These are phyloP conservation scores for Ophiobolus disseminans DNA, from an alignment of 2,329 filamentous ascomycete genomes.

Conservation along the genomic window DNA sequence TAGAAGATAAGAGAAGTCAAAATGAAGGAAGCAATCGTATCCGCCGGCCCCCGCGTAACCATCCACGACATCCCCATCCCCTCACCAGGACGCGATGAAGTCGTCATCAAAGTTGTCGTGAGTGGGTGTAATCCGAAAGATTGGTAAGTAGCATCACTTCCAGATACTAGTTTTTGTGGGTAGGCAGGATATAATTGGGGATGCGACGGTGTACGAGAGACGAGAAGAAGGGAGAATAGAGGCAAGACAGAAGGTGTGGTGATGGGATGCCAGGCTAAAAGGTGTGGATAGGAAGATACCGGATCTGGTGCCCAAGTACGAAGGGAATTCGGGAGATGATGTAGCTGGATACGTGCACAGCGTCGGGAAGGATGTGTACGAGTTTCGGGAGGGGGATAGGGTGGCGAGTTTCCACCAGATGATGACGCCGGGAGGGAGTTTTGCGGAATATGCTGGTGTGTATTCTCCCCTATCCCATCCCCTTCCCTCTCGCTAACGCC, in stretches of 20 bases:
- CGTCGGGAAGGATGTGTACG: conserved; percentile 62
- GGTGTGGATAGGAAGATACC: conserved; percentile 44
- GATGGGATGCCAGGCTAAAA: too few relatives aligned
- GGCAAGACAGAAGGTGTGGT: too few relatives aligned
- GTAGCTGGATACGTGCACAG: conserved; percentile 63
- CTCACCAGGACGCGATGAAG: conserved; percentile 39
- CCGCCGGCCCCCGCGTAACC: conserved; percentile 39
- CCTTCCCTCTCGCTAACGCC: too few relatives aligned
- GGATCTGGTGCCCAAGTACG: conserved; percentile 20
- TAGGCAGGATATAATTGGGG: too few relatives aligned
- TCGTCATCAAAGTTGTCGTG: conserved; percentile 51
- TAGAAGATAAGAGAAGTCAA: not conserved
- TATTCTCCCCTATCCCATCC: too few relatives aligned
- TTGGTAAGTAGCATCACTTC: conserved; percentile 44
- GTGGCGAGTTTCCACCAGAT: conserved; percentile 66
- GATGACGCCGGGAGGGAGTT: conserved; percentile 59
- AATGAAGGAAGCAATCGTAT: conserved; percentile 54
- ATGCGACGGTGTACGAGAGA: too few relatives aligned
- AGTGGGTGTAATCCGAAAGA: conserved; percentile 57
- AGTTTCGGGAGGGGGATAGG: conserved; percentile 65
- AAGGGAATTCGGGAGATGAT: conserved; percentile 61
- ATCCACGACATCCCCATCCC: conserved; percentile 49
- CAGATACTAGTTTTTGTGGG: too few relatives aligned
- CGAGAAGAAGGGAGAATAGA: too few relatives aligned
- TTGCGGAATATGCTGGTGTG: conserved; percentile 69